phyloP scores from a whole-genome alignment of 2,329 filamentous ascomycete species.

The Curvularia sp. region DNA sequence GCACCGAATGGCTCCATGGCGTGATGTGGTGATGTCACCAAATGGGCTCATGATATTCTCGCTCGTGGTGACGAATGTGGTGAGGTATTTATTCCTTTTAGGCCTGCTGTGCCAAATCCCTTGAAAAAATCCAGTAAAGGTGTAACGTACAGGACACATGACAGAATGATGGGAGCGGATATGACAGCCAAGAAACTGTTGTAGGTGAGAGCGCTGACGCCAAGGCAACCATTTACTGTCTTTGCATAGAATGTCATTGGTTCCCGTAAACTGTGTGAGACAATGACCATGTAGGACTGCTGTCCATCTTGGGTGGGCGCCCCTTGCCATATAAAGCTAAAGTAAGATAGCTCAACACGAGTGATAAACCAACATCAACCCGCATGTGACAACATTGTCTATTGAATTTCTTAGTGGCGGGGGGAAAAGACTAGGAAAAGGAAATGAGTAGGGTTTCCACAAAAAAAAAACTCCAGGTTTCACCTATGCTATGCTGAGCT shows the following conservation, averaged over 20 bases:
- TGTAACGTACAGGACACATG: background rate
- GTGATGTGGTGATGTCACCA: constrained; percentile 6
- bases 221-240: background rate
- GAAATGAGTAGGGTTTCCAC: constrained; percentile 9
- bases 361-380: background rate
- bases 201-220: constrained; percentile 6
- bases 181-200: background rate
- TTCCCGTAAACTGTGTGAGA: background rate
- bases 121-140: background rate
- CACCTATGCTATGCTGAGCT: background rate
- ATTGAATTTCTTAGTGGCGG: background rate
- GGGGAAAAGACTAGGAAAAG: background rate
- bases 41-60: background rate
- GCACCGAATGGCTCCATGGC: background rate
- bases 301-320: background rate
- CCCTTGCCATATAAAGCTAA: background rate
- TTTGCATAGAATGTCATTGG: background rate
- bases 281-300: background rate
- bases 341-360: background rate
- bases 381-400: background rate
- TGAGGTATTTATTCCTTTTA: background rate
- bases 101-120: background rate
- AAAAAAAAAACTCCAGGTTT: background rate
- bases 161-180: background rate
- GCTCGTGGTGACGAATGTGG: background rate